These are phyloP conservation scores for Keithomyces neogunnii DNA, from an alignment of 2,329 filamentous ascomycete species.

Conservation along the genomic window DNA sequence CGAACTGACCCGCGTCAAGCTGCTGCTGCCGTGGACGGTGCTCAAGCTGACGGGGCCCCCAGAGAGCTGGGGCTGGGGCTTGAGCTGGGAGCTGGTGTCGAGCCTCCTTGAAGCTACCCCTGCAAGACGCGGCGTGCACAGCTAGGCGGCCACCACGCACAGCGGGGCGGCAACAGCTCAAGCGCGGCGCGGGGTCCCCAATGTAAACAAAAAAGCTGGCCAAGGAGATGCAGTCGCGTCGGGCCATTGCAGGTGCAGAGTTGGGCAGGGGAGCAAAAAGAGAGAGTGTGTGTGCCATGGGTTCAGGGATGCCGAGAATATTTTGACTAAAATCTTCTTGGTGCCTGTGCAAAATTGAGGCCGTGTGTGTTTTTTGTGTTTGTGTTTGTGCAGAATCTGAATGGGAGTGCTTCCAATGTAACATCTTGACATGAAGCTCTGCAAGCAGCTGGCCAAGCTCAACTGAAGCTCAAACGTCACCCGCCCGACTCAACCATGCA, in stretches of 20 bases:
- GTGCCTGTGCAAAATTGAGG: no score
- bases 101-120: not conserved
- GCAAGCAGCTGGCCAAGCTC: no score
- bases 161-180: not conserved
- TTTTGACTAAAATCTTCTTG: no score
- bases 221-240: conserved; percentile 4
- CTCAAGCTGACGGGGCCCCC: no score
- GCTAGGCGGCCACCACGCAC: not conserved
- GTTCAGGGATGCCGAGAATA: no score
- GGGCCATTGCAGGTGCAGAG: not conserved
- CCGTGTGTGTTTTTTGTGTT: no score
- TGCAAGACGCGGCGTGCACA: conserved; percentile 2
- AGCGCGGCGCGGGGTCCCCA: conserved; percentile 9
- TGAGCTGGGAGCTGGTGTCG: not conserved
- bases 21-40: no score
- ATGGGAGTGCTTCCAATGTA: no score
- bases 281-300: not conserved
- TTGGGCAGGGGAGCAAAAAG: not conserved
- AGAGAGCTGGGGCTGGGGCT: not conserved
- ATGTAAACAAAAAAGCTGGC: conserved; percentile 14
- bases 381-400: no score
- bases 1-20: no score
- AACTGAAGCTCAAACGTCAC: no score
- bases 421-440: no score
- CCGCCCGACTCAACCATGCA: not conserved